These are phyloP conservation scores for Penicillium sp. DNA, from an alignment of 2,329 filamentous ascomycete genomes.

Conservation along the genomic window DNA sequence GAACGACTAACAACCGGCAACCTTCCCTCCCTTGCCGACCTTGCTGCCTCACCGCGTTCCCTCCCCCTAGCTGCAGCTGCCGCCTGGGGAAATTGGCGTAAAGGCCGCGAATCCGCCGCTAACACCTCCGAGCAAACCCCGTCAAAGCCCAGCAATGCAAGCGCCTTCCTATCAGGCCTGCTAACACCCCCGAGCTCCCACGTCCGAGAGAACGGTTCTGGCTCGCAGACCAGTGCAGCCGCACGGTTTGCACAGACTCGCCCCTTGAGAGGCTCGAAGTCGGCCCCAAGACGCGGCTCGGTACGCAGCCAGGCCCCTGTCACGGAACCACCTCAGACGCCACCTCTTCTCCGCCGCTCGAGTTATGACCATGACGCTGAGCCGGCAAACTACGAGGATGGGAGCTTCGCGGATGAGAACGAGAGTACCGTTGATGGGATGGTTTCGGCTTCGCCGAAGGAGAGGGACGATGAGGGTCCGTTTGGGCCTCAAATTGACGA, in stretches of 20 bases:
- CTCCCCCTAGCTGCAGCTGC: conserved; percentile 79
- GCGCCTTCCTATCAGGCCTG: conserved; percentile 65
- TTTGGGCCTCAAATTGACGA: conserved; percentile 26
- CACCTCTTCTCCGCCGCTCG: conserved; percentile 48
- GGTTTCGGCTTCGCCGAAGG: conserved; percentile 29
- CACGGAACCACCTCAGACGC: conserved; percentile 39
- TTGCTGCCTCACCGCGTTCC: conserved; percentile 67
- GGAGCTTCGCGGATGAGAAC: conserved; percentile 42
- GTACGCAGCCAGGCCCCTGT: conserved; percentile 25
- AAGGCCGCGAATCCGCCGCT: conserved; percentile 50
- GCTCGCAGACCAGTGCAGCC: conserved; percentile 30
- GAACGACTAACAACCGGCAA: conserved; percentile 68
- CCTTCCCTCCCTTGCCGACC: conserved; percentile 65
- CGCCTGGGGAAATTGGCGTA: conserved; percentile 95
- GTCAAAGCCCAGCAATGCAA: conserved; percentile 49
- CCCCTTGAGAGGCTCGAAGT: conserved; percentile 27
- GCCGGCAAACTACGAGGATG: conserved; percentile 40
- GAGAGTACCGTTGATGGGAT: conserved; percentile 40
- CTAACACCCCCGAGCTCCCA: conserved; percentile 81
- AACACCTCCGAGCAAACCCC: conserved; percentile 45
- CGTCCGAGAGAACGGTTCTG: conserved; percentile 52
- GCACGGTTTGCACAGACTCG: conserved; percentile 30
- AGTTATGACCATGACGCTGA: conserved; percentile 55
- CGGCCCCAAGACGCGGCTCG: conserved; percentile 25
- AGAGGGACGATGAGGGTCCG: conserved; percentile 22